Evolutionary conservation across 495 filamentous ascomycete genomes (phyloP).

Genomic region (Apiosordaria backusii): DNA sequence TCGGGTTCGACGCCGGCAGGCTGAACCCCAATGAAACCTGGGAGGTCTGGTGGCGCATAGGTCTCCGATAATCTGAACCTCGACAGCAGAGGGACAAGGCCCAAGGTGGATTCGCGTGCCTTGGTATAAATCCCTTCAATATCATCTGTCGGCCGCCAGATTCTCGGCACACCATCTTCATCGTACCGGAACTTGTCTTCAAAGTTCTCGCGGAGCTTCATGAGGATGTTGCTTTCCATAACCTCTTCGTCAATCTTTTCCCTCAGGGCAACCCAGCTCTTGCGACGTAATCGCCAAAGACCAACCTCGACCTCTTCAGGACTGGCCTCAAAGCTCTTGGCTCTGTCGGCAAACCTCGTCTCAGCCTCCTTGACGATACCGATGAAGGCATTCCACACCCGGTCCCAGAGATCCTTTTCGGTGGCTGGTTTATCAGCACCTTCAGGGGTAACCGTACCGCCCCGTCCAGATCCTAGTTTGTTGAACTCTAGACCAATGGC

Average conservation of each 20-base stretch:
- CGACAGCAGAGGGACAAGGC: conserved; percentile 82
- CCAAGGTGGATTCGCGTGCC: conserved; percentile 85
- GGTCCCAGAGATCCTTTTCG: conserved; percentile 92
- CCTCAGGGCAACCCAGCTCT: conserved; percentile 87
- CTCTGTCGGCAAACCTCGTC: conserved; percentile 76
- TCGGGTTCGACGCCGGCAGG: conserved; percentile 72
- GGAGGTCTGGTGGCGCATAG: conserved; percentile 70
- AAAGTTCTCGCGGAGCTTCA: conserved; percentile 97
- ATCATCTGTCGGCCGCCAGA: conserved; percentile 96
- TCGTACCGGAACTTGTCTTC: conserved; percentile 99
- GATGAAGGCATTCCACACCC: conserved; percentile 85
- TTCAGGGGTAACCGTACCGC: conserved; percentile 74
- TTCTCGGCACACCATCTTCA: conserved; percentile 86
- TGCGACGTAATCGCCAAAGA: conserved; percentile 84
- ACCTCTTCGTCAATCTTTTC: conserved; percentile 96
- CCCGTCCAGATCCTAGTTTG: conserved; percentile 80
- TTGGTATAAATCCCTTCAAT: conserved; percentile 92
- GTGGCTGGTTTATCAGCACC: conserved; percentile 63
- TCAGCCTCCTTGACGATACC: conserved; percentile 85
- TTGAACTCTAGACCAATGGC: conserved; percentile 93
- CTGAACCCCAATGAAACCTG: conserved; percentile 73
- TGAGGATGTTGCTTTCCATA: conserved; percentile 90
- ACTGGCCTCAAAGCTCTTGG: conserved; percentile 88
- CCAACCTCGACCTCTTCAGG: conserved; percentile 90
- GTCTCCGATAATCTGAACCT: conserved; percentile 72